A percentile compares a stretch with the other conserved stretches of the same genome.
Evolutionary conservation across 2,329 filamentous ascomycete genomes (phyloP).

Genomic region (Alternaria longipes): DNA sequence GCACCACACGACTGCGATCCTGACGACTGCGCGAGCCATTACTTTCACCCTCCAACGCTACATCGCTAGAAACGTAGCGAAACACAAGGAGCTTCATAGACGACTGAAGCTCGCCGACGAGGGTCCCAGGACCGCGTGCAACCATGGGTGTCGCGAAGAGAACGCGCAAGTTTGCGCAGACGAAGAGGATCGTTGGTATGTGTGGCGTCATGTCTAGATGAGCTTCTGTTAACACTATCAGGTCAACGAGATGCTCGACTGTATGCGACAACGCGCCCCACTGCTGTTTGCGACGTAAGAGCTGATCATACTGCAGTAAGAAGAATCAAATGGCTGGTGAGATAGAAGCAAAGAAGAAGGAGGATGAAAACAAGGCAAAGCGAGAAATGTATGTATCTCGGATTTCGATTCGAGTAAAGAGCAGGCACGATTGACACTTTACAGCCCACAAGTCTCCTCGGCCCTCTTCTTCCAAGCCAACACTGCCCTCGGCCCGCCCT

Average conservation of each 20-base stretch:
- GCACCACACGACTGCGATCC: not conserved
- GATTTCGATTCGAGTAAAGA: constrained; percentile 13
- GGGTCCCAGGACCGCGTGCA: constrained; percentile 22
- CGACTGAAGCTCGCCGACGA: not conserved
- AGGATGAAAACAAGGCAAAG: constrained; percentile 70
- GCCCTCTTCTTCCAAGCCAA: constrained; percentile 65
- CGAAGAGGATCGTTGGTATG: constrained; percentile 81
- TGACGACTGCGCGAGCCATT: constrained; percentile 8
- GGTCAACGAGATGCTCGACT: constrained; percentile 77
- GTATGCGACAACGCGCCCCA: constrained; percentile 29
- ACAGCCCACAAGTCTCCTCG: constrained; percentile 78
- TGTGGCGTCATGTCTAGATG: not conserved
- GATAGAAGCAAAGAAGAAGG: constrained; percentile 64
- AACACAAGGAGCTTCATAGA: not conserved
- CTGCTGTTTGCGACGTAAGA: not conserved
- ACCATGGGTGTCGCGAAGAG: constrained; percentile 88
- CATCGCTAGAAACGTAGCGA: not conserved
- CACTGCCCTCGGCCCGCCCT: constrained; percentile 83
- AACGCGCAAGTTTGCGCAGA: constrained; percentile 86
- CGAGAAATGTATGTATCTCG: constrained; percentile 71
- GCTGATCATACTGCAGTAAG: constrained; percentile 57
- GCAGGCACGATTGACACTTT: constrained; percentile 15
- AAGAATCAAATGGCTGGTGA: constrained; percentile 78
- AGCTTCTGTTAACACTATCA: constrained; percentile 22
- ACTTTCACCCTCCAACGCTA: not conserved